Evolutionary conservation across 306 rosid species (phyloP).

Genomic region (Corylus avellana): DNA sequence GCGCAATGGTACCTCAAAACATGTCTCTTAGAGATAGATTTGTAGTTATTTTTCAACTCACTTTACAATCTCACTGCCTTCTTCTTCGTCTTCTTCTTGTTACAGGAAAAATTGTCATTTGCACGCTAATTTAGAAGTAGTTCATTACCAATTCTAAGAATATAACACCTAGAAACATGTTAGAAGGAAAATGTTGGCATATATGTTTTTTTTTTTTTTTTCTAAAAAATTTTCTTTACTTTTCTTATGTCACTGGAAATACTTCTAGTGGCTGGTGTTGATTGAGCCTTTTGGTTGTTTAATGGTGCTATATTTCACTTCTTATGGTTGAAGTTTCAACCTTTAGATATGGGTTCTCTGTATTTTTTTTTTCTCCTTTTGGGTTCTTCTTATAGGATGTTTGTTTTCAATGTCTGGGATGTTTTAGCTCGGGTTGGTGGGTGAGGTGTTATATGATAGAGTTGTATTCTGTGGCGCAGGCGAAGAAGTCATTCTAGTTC

Average conservation of each 20-base stretch:
- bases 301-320: neutral
- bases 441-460: neutral
- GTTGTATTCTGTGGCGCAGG: conserved; percentile 19
- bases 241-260: too few relatives aligned
- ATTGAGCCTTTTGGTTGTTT: neutral
- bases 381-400: neutral
- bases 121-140: neutral
- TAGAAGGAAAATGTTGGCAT: too few relatives aligned
- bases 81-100: neutral
- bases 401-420: neutral
- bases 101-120: neutral
- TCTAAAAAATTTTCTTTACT: too few relatives aligned
- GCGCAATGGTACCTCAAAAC: neutral
- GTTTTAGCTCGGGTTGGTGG: neutral
- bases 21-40: too few relatives aligned
- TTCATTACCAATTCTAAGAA: too few relatives aligned
- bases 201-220: too few relatives aligned
- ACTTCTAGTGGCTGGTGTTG: neutral
- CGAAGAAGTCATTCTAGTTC: conserved; percentile 43
- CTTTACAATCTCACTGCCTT: too few relatives aligned
- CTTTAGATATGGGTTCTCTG: neutral
- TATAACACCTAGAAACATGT: too few relatives aligned
- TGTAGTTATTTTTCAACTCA: too few relatives aligned
- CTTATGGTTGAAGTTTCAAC: neutral
- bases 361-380: neutral